Percentiles rank a stretch among this genome's conserved stretches.
phyloP scores from a whole-genome alignment of 495 filamentous ascomycete genomes.

The Lasiosphaeria ovina region DNA sequence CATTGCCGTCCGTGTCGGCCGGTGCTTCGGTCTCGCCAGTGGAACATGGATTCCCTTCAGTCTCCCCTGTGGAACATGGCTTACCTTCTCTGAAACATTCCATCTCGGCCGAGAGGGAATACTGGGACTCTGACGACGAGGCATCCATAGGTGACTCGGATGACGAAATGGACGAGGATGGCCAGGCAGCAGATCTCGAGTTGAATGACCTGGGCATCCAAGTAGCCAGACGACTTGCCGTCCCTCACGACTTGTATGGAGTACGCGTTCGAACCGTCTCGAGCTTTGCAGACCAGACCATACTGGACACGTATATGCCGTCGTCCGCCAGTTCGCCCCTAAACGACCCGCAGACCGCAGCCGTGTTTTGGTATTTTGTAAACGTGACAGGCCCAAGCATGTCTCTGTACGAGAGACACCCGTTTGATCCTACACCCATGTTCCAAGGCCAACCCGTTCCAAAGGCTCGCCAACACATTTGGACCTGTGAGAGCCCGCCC shows the following conservation, averaged over 20 bases:
- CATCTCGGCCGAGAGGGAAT: conserved; percentile 31
- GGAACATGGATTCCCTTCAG: background rate
- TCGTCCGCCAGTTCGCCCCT: conserved; percentile 74
- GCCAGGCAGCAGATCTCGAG: conserved; percentile 29
- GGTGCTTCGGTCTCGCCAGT: conserved; percentile 3
- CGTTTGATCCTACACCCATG: conserved; percentile 71
- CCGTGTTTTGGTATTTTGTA: conserved; percentile 90
- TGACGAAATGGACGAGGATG: conserved; percentile 38
- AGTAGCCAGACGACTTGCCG: conserved; percentile 33
- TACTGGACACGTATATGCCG: conserved; percentile 77
- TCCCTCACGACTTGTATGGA: conserved; percentile 34
- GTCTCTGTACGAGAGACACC: conserved; percentile 83
- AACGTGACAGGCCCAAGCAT: conserved; percentile 83
- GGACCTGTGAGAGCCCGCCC: conserved; percentile 57
- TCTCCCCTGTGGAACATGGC: background rate
- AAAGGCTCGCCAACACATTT: conserved; percentile 70
- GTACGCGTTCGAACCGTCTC: conserved; percentile 44
- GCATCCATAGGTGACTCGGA: conserved; percentile 57
- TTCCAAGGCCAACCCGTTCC: conserved; percentile 64
- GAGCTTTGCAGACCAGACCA: conserved; percentile 45
- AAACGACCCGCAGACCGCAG: conserved; percentile 76
- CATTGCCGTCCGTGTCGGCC: background rate
- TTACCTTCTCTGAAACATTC: background rate
- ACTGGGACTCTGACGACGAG: conserved; percentile 64
- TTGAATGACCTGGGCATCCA: conserved; percentile 42